Base-by-base conservation (phyloP, 345 rosid species). In the Reutealis trisperma region DNA sequence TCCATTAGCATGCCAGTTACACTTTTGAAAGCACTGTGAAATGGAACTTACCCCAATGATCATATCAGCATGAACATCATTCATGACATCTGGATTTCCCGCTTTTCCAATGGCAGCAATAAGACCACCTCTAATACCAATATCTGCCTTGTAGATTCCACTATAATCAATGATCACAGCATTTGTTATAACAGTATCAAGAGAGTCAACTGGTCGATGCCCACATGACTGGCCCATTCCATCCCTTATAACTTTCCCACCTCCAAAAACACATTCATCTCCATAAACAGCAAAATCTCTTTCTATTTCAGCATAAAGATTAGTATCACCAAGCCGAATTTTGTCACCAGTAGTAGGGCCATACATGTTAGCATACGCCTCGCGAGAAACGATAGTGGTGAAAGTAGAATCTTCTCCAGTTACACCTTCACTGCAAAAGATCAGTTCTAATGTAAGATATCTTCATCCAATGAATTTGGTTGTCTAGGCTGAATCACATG, bases 261-360 rank as follows among this genome's bases (percentile, higher is more conserved):
- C 99, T 63, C 99, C 99, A 77, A 96, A 96, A 60, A 96, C 89
- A 42, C 99, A 91, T 87, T 96, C 99, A 85, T 96, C 99, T 6
- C 99, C 99, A 86, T 90, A 88, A 24, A 82, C 71, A n/a, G 97
- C 84, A 85, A 78, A 85, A 79, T 93, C 98, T 67, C 77, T 83
- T 87, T 95, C 99, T 7, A 95, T 89, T 86, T 89, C 93, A 37
- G 99, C 99, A 72, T 85, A 93, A 76, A 95, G 87, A 78, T 93
- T 86, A 4, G 97, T 95, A 83, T 95, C 99, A 71, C 96, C 98
- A 4, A 95, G 91, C 75, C 88, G 84, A 68, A 95, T 80, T 83
- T 87, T 93, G 85, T 95, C 98, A n/a, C 99, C 98, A 63, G 87
- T 83, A 52, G 98, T 93, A 44, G 99, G 99, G 77, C 99, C 99